These are phyloP conservation scores for Brettanomyces bruxellensis DNA, from an alignment of 805 yeast genomes.

Conservation along the genomic window DNA sequence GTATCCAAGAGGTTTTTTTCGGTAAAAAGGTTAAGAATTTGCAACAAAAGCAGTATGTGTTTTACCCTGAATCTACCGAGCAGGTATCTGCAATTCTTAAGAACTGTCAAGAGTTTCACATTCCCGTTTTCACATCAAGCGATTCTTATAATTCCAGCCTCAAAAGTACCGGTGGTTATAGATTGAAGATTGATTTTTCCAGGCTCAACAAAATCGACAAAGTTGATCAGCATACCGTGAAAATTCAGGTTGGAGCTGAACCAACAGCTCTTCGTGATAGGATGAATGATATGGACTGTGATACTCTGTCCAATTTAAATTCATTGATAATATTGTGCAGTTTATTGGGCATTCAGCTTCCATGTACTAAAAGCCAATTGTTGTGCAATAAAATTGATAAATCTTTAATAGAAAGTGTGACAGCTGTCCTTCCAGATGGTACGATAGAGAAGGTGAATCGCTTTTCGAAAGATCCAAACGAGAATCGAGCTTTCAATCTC, in stretches of 20 bases:
- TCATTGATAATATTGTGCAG: constrained; percentile 14
- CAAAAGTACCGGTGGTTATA: neutral
- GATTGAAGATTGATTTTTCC: constrained; percentile 8
- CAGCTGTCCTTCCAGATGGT: constrained; percentile 23
- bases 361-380: constrained; percentile 3
- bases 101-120: constrained; percentile 18
- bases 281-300: constrained; percentile 2
- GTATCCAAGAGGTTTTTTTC: constrained; percentile 14
- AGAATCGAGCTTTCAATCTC: constrained; percentile 6
- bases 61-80: constrained; percentile 15
- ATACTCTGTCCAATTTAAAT: neutral
- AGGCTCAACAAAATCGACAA: constrained; percentile 7
- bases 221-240: constrained; percentile 3
- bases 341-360: constrained; percentile 11
- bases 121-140: constrained; percentile 15
- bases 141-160: constrained; percentile 1
- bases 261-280: constrained; percentile 2
- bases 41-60: constrained; percentile 9
- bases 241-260: constrained; percentile 1
- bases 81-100: constrained; percentile 16
- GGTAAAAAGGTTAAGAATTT: constrained; percentile 12
- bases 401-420: constrained; percentile 7
- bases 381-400: constrained; percentile 7
- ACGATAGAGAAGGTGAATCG: constrained; percentile 5
- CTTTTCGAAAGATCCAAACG: neutral